These are phyloP conservation scores for Monilinia polystroma DNA, from an alignment of 2,329 filamentous ascomycete species.

Conservation along the genomic window DNA sequence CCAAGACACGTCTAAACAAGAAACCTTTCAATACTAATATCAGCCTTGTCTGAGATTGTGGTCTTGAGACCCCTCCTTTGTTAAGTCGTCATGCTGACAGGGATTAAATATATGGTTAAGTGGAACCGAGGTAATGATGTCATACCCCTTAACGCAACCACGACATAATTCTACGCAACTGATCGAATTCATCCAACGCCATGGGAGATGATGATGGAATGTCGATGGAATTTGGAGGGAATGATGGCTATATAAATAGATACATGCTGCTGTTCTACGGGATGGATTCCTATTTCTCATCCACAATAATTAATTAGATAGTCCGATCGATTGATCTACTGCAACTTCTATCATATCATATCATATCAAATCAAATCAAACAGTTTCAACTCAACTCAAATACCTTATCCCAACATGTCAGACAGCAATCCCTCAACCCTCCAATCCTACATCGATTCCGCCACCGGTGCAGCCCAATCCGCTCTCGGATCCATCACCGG, in stretches of 20 bases:
- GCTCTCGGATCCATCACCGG: slow-evolving; percentile 72
- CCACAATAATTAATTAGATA: background rate
- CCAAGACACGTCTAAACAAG: background rate
- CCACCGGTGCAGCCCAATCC: slow-evolving; percentile 70
- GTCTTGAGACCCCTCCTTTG: background rate
- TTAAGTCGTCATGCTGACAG: background rate
- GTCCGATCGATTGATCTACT: background rate
- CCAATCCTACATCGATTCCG: slow-evolving; percentile 73
- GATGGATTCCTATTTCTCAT: background rate
- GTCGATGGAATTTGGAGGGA: background rate
- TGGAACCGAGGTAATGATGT: background rate
- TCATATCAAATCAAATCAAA: background rate
- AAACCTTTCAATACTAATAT: background rate
- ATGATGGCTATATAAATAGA: background rate
- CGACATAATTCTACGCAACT: background rate
- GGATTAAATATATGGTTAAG: background rate
- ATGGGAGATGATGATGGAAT: background rate
- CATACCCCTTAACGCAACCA: background rate
- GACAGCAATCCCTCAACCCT: slow-evolving; percentile 66
- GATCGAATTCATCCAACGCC: background rate
- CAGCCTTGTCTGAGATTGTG: background rate
- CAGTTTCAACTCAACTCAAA: slow-evolving; percentile 6
- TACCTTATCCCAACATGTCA: slow-evolving; percentile 43
- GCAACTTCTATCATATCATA: background rate
- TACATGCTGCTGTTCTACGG: background rate